A percentile compares a stretch with the other conserved stretches of the same genome.
Conservation (phyloP, 2,329 filamentous ascomycete genomes). For the Colletotrichum scovillei region DNA sequence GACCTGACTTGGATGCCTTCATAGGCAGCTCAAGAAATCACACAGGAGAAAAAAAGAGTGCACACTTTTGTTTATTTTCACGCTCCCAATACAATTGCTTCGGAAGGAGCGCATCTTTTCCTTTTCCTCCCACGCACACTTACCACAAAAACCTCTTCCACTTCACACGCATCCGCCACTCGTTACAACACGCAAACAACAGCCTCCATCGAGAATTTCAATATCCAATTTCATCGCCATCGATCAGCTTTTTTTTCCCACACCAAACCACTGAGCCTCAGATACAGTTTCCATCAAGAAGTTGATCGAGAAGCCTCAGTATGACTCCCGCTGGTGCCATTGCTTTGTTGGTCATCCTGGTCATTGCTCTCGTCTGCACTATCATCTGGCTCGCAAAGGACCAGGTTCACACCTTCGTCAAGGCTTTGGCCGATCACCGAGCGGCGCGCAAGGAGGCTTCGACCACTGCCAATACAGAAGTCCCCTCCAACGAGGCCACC, state of each 20-base stretch:
- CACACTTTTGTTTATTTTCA: not conserved
- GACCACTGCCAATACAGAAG: not conserved
- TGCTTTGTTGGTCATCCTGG: constrained; percentile 45
- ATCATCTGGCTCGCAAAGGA: constrained; percentile 45
- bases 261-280: rapidly evolving
- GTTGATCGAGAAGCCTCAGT: not conserved
- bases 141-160: not conserved
- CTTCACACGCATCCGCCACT: no score
- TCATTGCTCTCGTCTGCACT: constrained; percentile 44
- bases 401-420: constrained; percentile 44
- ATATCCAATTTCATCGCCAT: not conserved
- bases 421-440: constrained; percentile 19
- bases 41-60: not conserved
- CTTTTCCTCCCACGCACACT: no score
- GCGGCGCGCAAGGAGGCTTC: constrained; percentile 10
- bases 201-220: not conserved
- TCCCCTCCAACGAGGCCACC: not conserved
- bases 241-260: not conserved
- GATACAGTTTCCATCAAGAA: not conserved
- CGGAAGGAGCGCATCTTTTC: not conserved
- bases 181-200: not conserved
- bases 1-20: not conserved
- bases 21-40: not conserved
- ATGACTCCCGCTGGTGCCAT: constrained; percentile 46
- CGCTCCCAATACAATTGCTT: not conserved